A percentile compares a stretch with the other conserved stretches of the same genome.
Conservation (phyloP, 2,329 filamentous ascomycete species). For the Phoma sp. region DNA sequence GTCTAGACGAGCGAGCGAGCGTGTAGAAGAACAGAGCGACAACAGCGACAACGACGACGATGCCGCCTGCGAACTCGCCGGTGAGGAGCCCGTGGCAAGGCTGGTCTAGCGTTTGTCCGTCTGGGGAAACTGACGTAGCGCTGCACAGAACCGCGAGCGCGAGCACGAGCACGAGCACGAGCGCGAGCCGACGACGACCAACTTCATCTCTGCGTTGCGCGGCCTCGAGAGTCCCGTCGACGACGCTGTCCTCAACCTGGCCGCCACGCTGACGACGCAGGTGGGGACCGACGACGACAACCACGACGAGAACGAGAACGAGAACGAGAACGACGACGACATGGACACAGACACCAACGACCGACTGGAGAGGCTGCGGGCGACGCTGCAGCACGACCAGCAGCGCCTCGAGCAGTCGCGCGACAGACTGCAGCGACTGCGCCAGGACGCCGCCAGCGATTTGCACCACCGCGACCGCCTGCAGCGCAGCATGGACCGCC, state of each 20-base stretch:
- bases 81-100: constrained; percentile 20
- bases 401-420: constrained; percentile 26
- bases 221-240: constrained; percentile 56
- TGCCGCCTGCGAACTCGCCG: constrained; percentile 48
- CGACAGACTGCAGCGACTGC: constrained; percentile 26
- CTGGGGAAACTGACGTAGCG: constrained; percentile 30
- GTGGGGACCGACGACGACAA: constrained; percentile 49
- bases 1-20: no score
- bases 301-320: constrained; percentile 46
- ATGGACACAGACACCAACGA: constrained; percentile 41
- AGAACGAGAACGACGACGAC: constrained; percentile 49
- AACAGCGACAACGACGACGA: constrained; percentile 11
- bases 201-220: constrained; percentile 57
- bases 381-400: constrained; percentile 41
- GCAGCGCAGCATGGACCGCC: constrained; percentile 51
- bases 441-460: constrained; percentile 40
- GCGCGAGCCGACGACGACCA: constrained; percentile 36
- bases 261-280: constrained; percentile 55
- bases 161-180: no score
- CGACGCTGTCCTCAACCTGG: constrained; percentile 52
- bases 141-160: constrained; percentile 28
- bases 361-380: constrained; percentile 18
- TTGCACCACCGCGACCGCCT: constrained; percentile 50
- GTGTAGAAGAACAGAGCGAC: no score
- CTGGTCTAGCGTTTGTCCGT: background rate